Percentiles rank a stretch among this genome's conserved stretches.
phyloP scores from a whole-genome alignment of 2,329 filamentous ascomycete genomes.

The Calonectria pteridis region DNA sequence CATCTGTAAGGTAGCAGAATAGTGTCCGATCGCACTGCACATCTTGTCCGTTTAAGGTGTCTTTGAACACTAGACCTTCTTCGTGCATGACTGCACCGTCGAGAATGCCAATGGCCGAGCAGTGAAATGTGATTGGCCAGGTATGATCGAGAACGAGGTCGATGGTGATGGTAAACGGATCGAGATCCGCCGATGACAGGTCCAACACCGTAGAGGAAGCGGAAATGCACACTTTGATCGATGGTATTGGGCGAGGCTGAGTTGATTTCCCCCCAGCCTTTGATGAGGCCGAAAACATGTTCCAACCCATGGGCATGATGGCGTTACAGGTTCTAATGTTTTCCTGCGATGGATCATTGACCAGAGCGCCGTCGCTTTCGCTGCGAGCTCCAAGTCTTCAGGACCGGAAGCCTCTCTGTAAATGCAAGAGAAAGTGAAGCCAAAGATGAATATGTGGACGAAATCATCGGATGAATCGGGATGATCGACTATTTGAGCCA shows the following conservation, averaged over 20 bases:
- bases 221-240: not conserved
- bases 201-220: not conserved
- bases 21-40: not conserved
- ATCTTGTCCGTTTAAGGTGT: not conserved
- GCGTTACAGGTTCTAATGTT: too few species aligned
- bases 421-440: not conserved
- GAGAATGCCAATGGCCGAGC: not conserved
- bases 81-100: slow-evolving; percentile 1
- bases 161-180: not conserved
- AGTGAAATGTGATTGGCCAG: slow-evolving; percentile 1
- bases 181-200: not conserved
- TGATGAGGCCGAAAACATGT: not conserved
- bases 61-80: not conserved
- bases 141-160: not conserved
- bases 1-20: not conserved
- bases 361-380: too few species aligned
- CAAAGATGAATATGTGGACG: not conserved
- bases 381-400: too few species aligned
- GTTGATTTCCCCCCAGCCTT: not conserved
- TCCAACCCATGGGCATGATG: not conserved
- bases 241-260: not conserved
- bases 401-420: too few species aligned
- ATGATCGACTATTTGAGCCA: not conserved
- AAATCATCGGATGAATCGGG: not conserved
- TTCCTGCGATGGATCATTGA: too few species aligned